Percentiles rank a stretch among this genome's conserved stretches.
phyloP scores from a whole-genome alignment of 257 asterid genomes.

The Capsicum baccatum region DNA sequence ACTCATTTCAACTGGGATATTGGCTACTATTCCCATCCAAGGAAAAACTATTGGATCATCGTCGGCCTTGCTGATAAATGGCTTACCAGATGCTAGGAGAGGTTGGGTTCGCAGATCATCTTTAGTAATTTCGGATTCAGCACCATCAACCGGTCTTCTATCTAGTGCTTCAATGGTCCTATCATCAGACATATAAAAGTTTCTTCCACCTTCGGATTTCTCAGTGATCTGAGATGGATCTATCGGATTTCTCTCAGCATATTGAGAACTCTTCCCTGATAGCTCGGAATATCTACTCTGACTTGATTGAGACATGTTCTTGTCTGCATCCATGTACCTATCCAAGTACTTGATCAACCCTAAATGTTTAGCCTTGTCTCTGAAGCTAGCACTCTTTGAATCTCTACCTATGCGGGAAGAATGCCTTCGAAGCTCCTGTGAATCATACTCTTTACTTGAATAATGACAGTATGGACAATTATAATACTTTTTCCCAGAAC shows the following conservation, averaged over 20 bases:
- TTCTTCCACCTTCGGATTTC: neutral
- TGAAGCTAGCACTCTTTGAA: constrained; percentile 63
- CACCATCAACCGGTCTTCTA: constrained; percentile 29
- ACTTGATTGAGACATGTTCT: constrained; percentile 34
- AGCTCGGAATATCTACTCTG: constrained; percentile 41
- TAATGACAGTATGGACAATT: constrained; percentile 70
- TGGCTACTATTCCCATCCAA: constrained; percentile 62
- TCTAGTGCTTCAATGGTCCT: constrained; percentile 32
- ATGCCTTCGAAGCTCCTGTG: constrained; percentile 65
- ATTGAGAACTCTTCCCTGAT: constrained; percentile 31
- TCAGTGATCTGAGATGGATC: constrained; percentile 14
- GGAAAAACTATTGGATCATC: constrained; percentile 65
- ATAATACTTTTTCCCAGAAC: constrained; percentile 54
- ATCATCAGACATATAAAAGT: neutral
- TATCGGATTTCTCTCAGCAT: constrained; percentile 25
- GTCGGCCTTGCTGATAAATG: constrained; percentile 6
- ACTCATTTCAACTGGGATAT: constrained; percentile 44
- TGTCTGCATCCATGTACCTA: constrained; percentile 44
- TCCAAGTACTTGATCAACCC: constrained; percentile 72
- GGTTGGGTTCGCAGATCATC: neutral
- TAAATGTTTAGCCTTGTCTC: constrained; percentile 69
- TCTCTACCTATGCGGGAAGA: constrained; percentile 67
- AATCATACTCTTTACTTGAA: constrained; percentile 50
- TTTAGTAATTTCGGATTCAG: neutral
- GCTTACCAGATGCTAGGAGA: neutral